Conservation (phyloP, 2,329 filamentous ascomycete genomes). For the Aspergillus sp. region DNA sequence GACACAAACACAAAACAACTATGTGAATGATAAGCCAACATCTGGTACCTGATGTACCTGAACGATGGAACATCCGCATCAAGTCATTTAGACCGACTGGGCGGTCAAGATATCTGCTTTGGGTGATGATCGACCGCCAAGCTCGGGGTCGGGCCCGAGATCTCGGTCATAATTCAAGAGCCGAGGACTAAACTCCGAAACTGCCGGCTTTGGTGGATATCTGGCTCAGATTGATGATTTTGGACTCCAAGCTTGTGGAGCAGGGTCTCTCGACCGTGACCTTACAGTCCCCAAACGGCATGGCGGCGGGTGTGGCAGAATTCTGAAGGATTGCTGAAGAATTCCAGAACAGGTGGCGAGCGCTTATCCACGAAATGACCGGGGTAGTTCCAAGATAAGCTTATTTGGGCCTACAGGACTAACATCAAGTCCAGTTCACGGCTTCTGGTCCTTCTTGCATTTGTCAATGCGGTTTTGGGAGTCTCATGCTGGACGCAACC, state of each 20-base stretch:
- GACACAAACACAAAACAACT: neutral
- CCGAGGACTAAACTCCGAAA: neutral
- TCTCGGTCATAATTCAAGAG: neutral
- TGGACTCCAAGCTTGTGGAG: neutral
- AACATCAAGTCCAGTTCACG: neutral
- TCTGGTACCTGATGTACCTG: neutral
- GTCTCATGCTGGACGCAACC: neutral
- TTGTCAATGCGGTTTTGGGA: neutral
- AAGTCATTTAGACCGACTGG: neutral
- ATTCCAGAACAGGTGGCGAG: neutral
- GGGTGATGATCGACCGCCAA: neutral
- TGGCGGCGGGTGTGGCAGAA: neutral
- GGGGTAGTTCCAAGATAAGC: neutral
- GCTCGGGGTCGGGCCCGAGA: slow-evolving; percentile 1
- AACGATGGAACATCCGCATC: neutral
- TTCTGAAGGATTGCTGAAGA: neutral
- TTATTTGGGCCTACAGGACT: neutral
- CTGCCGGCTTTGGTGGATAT: neutral
- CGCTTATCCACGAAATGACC: neutral
- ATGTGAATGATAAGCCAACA: too few relatives aligned
- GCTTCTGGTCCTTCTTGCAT: neutral
- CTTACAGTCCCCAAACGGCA: too few relatives aligned
- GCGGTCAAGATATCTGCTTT: neutral
- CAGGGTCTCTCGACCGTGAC: too few relatives aligned
- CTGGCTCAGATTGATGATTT: neutral